phyloP scores from a whole-genome alignment of 2,329 filamentous ascomycete genomes.

The Fusarium globosum region DNA sequence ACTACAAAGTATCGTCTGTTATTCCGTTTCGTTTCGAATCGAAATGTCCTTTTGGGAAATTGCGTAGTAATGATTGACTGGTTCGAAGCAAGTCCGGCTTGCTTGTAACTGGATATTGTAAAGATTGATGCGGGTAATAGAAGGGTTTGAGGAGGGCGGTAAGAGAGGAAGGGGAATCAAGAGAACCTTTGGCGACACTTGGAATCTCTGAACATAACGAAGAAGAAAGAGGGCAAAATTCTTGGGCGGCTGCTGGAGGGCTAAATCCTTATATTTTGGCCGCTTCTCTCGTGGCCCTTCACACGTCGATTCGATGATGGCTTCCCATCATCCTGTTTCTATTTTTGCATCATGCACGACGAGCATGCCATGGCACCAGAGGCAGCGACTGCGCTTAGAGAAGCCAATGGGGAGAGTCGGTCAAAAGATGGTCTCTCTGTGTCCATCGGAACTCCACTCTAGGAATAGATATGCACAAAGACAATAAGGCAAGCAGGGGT shows the following conservation, averaged over 20 bases:
- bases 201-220: slow-evolving; percentile 56
- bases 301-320: slow-evolving; percentile 44
- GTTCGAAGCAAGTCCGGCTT: slow-evolving; percentile 71
- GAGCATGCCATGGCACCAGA: slow-evolving; percentile 45
- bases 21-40: slow-evolving; percentile 36
- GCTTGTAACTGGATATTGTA: slow-evolving; percentile 57
- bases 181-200: slow-evolving; percentile 62
- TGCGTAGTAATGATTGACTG: slow-evolving; percentile 60
- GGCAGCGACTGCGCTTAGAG: slow-evolving; percentile 58
- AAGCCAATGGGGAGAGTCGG: slow-evolving; percentile 56
- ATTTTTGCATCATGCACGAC: slow-evolving; percentile 52
- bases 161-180: slow-evolving; percentile 52
- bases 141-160: slow-evolving; percentile 49
- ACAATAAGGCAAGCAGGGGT: slow-evolving; percentile 38
- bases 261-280: slow-evolving; percentile 70
- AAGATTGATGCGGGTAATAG: slow-evolving; percentile 40
- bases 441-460: slow-evolving; percentile 42
- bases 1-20: slow-evolving; percentile 38
- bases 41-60: slow-evolving; percentile 31
- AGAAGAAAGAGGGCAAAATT: slow-evolving; percentile 57
- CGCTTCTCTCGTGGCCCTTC: slow-evolving; percentile 55
- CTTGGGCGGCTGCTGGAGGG: slow-evolving; percentile 55
- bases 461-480: slow-evolving; percentile 47
- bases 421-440: slow-evolving; percentile 40
- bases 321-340: slow-evolving; percentile 48